phyloP scores from a whole-genome alignment of 495 filamentous ascomycete genomes.

The Rhypophila decipiens region DNA sequence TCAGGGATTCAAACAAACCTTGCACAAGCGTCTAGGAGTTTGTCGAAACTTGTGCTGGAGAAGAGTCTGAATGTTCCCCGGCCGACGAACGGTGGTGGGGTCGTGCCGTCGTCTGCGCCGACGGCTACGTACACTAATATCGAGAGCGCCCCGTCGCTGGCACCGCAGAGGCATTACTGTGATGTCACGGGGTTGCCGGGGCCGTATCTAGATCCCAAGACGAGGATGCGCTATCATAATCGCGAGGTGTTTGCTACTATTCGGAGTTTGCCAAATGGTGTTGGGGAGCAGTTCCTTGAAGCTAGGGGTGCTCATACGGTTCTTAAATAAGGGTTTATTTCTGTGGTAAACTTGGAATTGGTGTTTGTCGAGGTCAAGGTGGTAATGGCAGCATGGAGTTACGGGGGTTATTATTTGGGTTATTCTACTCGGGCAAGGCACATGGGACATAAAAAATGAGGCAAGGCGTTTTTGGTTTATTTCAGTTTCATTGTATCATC shows the following conservation, averaged over 20 bases:
- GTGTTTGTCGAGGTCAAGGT: no score
- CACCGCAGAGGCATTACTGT: slow-evolving; percentile 77
- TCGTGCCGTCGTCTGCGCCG: slow-evolving; percentile 43
- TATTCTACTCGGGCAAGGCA: no score
- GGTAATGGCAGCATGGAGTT: no score
- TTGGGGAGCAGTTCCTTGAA: slow-evolving; percentile 81
- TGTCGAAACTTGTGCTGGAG: slow-evolving; percentile 80
- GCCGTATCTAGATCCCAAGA: slow-evolving; percentile 90
- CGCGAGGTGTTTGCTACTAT: slow-evolving; percentile 82
- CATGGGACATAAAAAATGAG: no score
- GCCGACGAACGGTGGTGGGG: slow-evolving; percentile 22
- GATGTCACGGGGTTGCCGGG: slow-evolving; percentile 88
- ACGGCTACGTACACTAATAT: slow-evolving; percentile 91
- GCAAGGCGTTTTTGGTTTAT: no score
- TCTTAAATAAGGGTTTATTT: slow-evolving; percentile 66
- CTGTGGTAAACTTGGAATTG: no score
- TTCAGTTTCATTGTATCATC: no score
- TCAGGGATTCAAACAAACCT: slow-evolving; percentile 54
- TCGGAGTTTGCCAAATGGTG: slow-evolving; percentile 65
- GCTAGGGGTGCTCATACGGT: slow-evolving; percentile 87
- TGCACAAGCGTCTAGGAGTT: slow-evolving; percentile 73
- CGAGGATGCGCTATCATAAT: slow-evolving; percentile 80
- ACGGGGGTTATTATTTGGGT: no score
- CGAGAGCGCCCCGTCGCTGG: slow-evolving; percentile 79
- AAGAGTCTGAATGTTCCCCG: slow-evolving; percentile 38